A percentile compares a stretch with the other conserved stretches of the same genome.
Evolutionary conservation across 2,329 filamentous ascomycete species (phyloP).

Genomic region (Calycina marina): DNA sequence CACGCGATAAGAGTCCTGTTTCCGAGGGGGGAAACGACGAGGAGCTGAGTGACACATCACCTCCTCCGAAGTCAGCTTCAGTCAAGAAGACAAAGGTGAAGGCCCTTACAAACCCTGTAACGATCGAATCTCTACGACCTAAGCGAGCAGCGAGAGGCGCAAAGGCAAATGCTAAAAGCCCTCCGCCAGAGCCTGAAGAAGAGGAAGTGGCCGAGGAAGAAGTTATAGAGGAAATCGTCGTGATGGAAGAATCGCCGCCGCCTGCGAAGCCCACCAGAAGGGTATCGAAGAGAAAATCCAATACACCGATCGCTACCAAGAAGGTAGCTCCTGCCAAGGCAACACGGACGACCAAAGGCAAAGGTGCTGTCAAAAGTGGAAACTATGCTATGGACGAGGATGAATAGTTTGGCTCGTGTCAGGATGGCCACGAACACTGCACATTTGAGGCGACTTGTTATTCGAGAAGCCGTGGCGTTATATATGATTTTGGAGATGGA

Average conservation of each 20-base stretch:
- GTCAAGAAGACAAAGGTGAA: slow-evolving; percentile 1
- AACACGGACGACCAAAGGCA: background rate
- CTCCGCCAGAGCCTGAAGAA: slow-evolving; percentile 5
- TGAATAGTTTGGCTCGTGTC: too few relatives aligned
- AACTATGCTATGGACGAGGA: background rate
- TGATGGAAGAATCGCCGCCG: background rate
- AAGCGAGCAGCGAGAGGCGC: slow-evolving; percentile 4
- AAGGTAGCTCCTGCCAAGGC: background rate
- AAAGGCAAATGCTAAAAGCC: slow-evolving; percentile 1
- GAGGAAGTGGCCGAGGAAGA: slow-evolving; percentile 1
- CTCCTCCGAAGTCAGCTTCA: background rate
- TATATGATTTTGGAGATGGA: too few relatives aligned
- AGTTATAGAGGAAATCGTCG: slow-evolving; percentile 1
- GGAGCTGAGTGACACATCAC: slow-evolving; percentile 1
- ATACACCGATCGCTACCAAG: slow-evolving; percentile 1
- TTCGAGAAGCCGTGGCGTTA: too few relatives aligned
- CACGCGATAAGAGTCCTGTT: background rate
- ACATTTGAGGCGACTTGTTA: too few relatives aligned
- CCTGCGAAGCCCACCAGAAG: slow-evolving; percentile 1
- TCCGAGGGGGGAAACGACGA: slow-evolving; percentile 1
- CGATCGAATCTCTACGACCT: background rate
- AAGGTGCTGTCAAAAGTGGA: background rate
- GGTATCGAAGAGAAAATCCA: background rate
- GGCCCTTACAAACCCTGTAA: background rate
- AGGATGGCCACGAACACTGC: too few relatives aligned